Percentiles rank a stretch among this genome's conserved stretches.
phyloP scores from a whole-genome alignment of 2,329 filamentous ascomycete species.

The Xylaria sp. region DNA sequence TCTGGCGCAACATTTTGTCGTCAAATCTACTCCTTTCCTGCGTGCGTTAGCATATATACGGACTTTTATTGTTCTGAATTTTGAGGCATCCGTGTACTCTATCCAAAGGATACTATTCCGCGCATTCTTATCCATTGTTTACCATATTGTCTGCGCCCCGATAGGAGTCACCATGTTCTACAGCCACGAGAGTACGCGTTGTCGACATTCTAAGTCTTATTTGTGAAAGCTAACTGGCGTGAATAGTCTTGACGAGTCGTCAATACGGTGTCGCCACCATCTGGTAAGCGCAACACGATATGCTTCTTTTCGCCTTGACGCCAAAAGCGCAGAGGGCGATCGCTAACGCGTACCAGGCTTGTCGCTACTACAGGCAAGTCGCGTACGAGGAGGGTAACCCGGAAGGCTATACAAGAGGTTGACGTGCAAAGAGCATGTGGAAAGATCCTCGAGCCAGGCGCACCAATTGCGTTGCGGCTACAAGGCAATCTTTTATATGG shows the following conservation, averaged over 20 bases:
- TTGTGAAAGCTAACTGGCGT: not conserved
- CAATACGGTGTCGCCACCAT: conserved; percentile 94
- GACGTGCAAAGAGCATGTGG: conserved; percentile 85
- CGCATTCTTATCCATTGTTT: not conserved
- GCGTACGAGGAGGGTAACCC: conserved; percentile 72
- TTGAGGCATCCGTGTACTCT: not conserved
- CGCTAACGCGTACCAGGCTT: conserved; percentile 63
- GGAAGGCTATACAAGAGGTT: conserved; percentile 87
- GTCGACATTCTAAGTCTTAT: not conserved
- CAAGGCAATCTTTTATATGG: conserved; percentile 90
- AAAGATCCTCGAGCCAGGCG: conserved; percentile 81
- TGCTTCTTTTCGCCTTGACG: not conserved
- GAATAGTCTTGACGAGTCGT: conserved; percentile 75
- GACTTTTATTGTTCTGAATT: not conserved
- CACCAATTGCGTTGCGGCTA: conserved; percentile 86
- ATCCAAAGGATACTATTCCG: not conserved
- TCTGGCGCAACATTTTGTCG: not conserved
- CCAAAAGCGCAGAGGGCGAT: not conserved
- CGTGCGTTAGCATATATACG: not conserved
- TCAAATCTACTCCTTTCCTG: not conserved
- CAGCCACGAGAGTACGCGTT: conserved; percentile 82
- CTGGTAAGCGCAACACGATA: conserved; percentile 64
- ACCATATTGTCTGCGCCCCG: not conserved
- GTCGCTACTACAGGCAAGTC: conserved; percentile 85
- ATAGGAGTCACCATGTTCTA: conserved; percentile 75